Conservation (phyloP, 192 early-diverging fungal genomes). For the Cetraspora pellucida region DNA sequence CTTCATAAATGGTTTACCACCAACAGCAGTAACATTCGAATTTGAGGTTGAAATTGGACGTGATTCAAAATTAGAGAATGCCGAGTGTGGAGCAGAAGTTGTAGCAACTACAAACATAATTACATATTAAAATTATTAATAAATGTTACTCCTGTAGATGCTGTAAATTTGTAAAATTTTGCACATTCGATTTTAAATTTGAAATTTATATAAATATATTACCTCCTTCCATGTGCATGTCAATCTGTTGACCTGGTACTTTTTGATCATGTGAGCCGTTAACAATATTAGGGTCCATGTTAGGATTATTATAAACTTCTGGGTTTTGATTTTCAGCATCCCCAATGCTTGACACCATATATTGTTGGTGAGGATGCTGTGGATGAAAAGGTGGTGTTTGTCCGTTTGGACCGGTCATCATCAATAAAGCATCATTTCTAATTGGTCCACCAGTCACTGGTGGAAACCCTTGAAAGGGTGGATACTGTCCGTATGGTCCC, state of each 20-base stretch:
- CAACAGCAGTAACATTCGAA: background rate
- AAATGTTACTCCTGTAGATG: too few relatives aligned
- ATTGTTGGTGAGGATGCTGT: slow-evolving; percentile 39
- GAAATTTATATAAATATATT: background rate
- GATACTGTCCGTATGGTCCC: slow-evolving; percentile 20
- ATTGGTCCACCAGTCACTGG: slow-evolving; percentile 17
- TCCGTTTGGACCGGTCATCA: slow-evolving; percentile 25
- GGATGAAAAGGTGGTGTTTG: slow-evolving; percentile 31
- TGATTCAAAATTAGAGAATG: slow-evolving; percentile 36
- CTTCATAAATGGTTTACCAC: slow-evolving; percentile 17
- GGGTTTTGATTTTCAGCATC: slow-evolving; percentile 42
- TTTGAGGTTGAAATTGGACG: slow-evolving; percentile 16
- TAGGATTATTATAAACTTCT: slow-evolving; percentile 36
- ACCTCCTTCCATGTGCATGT: slow-evolving; percentile 36
- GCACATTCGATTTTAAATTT: too few relatives aligned
- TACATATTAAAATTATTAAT: too few relatives aligned
- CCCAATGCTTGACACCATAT: slow-evolving; percentile 49
- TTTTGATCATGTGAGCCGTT: slow-evolving; percentile 29
- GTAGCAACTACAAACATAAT: slow-evolving; percentile 2
- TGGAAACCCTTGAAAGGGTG: slow-evolving; percentile 26
- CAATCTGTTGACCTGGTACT: slow-evolving; percentile 17
- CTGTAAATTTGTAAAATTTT: too few relatives aligned
- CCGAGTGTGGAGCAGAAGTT: slow-evolving; percentile 26
- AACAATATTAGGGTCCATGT: slow-evolving; percentile 8
- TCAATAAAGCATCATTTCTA: slow-evolving; percentile 19